Evolutionary conservation across 2,329 filamentous ascomycete genomes (phyloP).

Genomic region (Leptoxyphium fumago): DNA sequence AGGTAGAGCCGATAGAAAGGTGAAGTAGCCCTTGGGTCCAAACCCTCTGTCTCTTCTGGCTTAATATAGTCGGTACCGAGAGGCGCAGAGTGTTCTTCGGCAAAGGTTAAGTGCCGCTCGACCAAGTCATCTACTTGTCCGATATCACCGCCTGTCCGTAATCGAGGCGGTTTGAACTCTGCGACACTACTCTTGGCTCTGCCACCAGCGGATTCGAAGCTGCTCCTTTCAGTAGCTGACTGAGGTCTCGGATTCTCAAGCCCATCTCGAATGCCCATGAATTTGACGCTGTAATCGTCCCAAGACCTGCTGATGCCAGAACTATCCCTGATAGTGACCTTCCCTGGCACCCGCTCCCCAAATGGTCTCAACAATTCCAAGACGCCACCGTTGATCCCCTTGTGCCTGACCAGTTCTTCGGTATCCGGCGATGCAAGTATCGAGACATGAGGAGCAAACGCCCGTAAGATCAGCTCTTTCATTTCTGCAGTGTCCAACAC

Average conservation of each 20-base stretch:
- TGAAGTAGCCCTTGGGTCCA: constrained; percentile 9
- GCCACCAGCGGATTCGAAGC: constrained; percentile 22
- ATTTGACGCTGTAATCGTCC: constrained; percentile 83
- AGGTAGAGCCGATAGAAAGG: constrained; percentile 77
- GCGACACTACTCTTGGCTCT: constrained; percentile 14
- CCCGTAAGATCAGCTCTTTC: constrained; percentile 56
- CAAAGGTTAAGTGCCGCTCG: constrained; percentile 61
- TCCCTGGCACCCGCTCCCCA: constrained; percentile 74
- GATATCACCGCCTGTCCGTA: constrained; percentile 38
- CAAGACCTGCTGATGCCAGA: constrained; percentile 67
- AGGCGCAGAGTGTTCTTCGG: constrained; percentile 40
- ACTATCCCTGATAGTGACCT: constrained; percentile 81
- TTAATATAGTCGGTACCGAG: constrained; percentile 28
- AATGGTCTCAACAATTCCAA: constrained; percentile 81
- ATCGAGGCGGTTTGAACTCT: constrained; percentile 23
- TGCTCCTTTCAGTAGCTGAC: constrained; percentile 16
- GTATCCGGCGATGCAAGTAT: constrained; percentile 80
- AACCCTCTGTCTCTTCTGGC: constrained; percentile 4
- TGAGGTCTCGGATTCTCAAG: constrained; percentile 23
- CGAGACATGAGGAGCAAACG: constrained; percentile 79
- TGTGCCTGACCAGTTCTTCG: constrained; percentile 61
- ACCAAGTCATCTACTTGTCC: constrained; percentile 66
- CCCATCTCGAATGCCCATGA: constrained; percentile 53
- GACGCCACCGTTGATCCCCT: constrained; percentile 71
- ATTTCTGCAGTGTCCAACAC: constrained; percentile 29